phyloP scores from a whole-genome alignment of 2,329 filamentous ascomycete genomes.

The Aspergillus pseudoterreus region DNA sequence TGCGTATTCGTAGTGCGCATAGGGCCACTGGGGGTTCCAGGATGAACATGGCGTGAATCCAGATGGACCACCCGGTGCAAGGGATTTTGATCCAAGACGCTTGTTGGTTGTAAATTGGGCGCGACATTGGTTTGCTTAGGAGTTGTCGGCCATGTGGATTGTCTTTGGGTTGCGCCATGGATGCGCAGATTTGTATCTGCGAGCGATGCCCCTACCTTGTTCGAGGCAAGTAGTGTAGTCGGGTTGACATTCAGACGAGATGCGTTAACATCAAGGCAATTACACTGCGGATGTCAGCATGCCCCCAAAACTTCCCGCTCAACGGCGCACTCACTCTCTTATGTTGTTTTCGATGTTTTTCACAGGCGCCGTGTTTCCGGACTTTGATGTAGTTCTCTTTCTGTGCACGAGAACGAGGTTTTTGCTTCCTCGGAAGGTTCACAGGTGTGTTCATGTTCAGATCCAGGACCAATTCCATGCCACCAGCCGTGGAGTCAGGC shows the following conservation, averaged over 20 bases:
- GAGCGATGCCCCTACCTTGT: slow-evolving; percentile 1
- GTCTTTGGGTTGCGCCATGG: not conserved
- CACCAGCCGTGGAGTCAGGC: slow-evolving; percentile 18
- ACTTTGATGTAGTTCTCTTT: slow-evolving; percentile 43
- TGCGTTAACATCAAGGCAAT: slow-evolving; percentile 36
- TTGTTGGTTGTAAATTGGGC: slow-evolving; percentile 1
- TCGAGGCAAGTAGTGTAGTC: slow-evolving; percentile 10
- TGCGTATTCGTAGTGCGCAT: not conserved
- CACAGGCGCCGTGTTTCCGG: slow-evolving; percentile 41
- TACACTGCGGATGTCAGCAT: slow-evolving; percentile 30
- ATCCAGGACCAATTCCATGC: slow-evolving; percentile 39
- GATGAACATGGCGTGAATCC: not conserved
- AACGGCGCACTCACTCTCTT: slow-evolving; percentile 32
- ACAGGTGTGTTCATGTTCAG: slow-evolving; percentile 42
- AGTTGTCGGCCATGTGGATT: not conserved
- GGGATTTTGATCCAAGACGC: not conserved
- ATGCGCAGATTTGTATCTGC: slow-evolving; percentile 5
- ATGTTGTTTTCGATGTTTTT: slow-evolving; percentile 43
- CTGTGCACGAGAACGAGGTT: slow-evolving; percentile 39
- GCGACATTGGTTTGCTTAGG: not conserved
- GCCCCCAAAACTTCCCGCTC: not conserved
- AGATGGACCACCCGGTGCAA: not conserved
- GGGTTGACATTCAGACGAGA: slow-evolving; percentile 15
- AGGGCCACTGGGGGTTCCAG: not conserved
- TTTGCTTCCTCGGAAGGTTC: slow-evolving; percentile 41